Conservation (phyloP, 2,329 filamentous ascomycete species). For the Atkinsonella texensis region DNA sequence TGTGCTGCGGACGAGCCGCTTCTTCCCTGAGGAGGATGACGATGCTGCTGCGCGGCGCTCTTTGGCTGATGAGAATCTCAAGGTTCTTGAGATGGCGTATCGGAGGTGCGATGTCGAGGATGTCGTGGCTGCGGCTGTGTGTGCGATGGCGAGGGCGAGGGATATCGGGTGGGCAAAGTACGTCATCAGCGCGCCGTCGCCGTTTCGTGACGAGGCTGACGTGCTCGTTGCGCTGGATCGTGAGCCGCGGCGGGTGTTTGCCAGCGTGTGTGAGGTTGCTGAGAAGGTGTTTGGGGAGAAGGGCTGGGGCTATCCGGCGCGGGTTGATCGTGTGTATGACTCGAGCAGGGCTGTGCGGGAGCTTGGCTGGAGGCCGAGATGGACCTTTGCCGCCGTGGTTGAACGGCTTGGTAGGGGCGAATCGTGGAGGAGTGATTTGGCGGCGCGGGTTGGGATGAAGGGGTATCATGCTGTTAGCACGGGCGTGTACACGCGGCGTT, state of each 20-base stretch:
- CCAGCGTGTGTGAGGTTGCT: conserved; percentile 14
- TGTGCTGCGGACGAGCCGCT: conserved; percentile 33
- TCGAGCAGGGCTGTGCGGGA: conserved; percentile 27
- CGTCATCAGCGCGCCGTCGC: conserved; percentile 31
- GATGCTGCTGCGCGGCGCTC: conserved; percentile 26
- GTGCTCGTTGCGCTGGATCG: conserved; percentile 22
- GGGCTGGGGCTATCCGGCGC: conserved; percentile 24
- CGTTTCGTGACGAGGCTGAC: conserved; percentile 20
- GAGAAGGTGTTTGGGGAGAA: conserved; percentile 18
- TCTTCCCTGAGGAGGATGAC: conserved; percentile 37
- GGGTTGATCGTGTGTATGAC: conserved; percentile 34
- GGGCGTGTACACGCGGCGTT: conserved; percentile 29
- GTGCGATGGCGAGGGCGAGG: conserved; percentile 23
- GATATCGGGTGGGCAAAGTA: conserved; percentile 26
- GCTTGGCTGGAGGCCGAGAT: conserved; percentile 29
- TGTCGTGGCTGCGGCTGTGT: conserved; percentile 28
- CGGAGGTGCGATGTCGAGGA: conserved; percentile 31
- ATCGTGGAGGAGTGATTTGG: conserved; percentile 28
- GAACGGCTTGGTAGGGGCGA: conserved; percentile 21
- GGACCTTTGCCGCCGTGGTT: conserved; percentile 26
- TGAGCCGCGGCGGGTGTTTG: conserved; percentile 21
- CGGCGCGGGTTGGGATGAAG: conserved; percentile 26
- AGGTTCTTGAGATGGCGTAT: conserved; percentile 35
- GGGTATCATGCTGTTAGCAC: conserved; percentile 32
- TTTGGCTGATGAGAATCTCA: conserved; percentile 31